Percentiles rank a stretch among this genome's conserved stretches.
phyloP scores from a whole-genome alignment of 805 yeast genomes.

The Cyberlindnera maritima region DNA sequence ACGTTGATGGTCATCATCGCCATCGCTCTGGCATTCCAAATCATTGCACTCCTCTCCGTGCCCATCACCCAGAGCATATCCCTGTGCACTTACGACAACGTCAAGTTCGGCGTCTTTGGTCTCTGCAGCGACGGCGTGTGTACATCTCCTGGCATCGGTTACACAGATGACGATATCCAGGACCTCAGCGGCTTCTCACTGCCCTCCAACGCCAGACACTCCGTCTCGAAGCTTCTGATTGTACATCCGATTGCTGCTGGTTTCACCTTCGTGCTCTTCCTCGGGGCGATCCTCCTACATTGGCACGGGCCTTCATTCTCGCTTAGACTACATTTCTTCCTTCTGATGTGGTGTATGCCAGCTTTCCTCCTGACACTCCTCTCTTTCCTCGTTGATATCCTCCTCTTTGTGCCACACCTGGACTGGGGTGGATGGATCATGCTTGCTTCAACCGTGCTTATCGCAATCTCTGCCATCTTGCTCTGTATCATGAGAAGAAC shows the following conservation, averaged over 20 bases:
- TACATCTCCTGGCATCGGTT: conserved; percentile 43
- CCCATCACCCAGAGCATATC: conserved; percentile 52
- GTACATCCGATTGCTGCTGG: conserved; percentile 68
- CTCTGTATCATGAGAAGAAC: conserved; percentile 74
- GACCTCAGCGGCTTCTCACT: conserved; percentile 41
- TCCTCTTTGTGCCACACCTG: conserved; percentile 72
- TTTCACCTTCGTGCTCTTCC: conserved; percentile 45
- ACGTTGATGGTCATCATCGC: conserved; percentile 38
- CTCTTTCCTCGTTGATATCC: conserved; percentile 77
- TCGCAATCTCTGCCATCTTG: conserved; percentile 61
- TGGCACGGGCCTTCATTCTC: conserved; percentile 34
- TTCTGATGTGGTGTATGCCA: conserved; percentile 60
- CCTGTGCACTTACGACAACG: conserved; percentile 48
- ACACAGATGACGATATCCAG: conserved; percentile 31
- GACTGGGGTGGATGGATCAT: conserved; percentile 87
- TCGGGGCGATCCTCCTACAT: conserved; percentile 39
- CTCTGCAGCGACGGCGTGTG: conserved; percentile 46
- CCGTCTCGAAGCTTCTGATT: conserved; percentile 57
- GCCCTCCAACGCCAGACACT: conserved; percentile 58
- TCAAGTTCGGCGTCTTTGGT: conserved; percentile 70
- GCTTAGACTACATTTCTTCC: conserved; percentile 43
- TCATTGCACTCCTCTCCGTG: conserved; percentile 56
- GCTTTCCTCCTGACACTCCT: conserved; percentile 68
- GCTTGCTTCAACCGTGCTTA: conserved; percentile 61
- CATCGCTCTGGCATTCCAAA: conserved; percentile 54